These are phyloP conservation scores for Mallotus repandus DNA, from an alignment of 441 rosid genomes.

Conservation along the genomic window DNA sequence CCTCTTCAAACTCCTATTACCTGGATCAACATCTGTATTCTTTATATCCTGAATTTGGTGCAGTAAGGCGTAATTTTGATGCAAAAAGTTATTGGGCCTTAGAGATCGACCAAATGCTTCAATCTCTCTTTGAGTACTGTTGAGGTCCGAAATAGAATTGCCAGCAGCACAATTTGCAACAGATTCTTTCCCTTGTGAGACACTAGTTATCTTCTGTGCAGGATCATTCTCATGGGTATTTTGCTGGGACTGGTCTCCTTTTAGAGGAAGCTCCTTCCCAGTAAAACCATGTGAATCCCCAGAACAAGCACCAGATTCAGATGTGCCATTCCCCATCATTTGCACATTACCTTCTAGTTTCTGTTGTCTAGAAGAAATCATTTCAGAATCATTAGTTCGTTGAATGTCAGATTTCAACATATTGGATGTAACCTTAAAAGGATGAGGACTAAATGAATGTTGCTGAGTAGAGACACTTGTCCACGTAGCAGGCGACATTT, in stretches of 20 bases:
- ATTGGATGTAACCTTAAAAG: slow-evolving; percentile 33
- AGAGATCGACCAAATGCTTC: slow-evolving; percentile 56
- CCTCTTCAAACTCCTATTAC: slow-evolving; percentile 49
- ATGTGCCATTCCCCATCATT: slow-evolving; percentile 32
- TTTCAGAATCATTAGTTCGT: slow-evolving; percentile 38
- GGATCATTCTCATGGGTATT: slow-evolving; percentile 28
- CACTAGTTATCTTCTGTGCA: slow-evolving; percentile 24
- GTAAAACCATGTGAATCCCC: slow-evolving; percentile 26
- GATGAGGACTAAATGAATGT: slow-evolving; percentile 40
- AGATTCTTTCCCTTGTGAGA: slow-evolving; percentile 33
- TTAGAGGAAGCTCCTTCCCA: slow-evolving; percentile 33
- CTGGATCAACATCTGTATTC: slow-evolving; percentile 45
- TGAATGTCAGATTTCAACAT: slow-evolving; percentile 34
- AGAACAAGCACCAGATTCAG: slow-evolving; percentile 39
- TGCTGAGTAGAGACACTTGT: slow-evolving; percentile 40
- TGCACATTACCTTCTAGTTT: slow-evolving; percentile 37
- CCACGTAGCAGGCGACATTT: slow-evolving; percentile 39
- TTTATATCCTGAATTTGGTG: slow-evolving; percentile 51
- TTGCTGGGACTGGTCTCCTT: slow-evolving; percentile 27
- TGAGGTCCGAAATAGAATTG: slow-evolving; percentile 27
- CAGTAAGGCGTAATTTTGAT: slow-evolving; percentile 44
- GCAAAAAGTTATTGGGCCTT: slow-evolving; percentile 36
- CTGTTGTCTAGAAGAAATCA: slow-evolving; percentile 34
- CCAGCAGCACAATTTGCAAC: slow-evolving; percentile 27
- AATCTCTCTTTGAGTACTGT: slow-evolving; percentile 42